Conservation (phyloP, 2,329 filamentous ascomycete genomes). For the Ceratocystis cacaofunesta region DNA sequence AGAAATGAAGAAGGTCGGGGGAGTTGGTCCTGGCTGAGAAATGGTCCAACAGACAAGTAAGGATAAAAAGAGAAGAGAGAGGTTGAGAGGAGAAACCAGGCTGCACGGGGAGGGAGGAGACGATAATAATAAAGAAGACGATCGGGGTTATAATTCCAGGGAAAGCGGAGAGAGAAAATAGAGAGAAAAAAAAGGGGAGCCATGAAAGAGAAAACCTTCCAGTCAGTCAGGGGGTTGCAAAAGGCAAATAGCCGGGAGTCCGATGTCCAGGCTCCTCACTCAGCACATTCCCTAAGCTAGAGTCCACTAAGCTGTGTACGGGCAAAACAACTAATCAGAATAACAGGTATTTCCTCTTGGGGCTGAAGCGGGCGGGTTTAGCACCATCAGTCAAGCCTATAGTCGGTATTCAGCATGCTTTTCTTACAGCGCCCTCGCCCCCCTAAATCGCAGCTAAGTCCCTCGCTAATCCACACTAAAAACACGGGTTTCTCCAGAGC, state of each 20-base stretch:
- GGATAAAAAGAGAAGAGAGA: not conserved
- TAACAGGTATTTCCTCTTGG: not conserved
- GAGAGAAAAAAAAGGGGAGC: constrained; percentile 1
- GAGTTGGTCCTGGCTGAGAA: not conserved
- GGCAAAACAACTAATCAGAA: too few species aligned
- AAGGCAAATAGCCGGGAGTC: not conserved
- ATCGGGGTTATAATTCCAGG: not conserved
- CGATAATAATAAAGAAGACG: constrained; percentile 5
- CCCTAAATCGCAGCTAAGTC: not conserved
- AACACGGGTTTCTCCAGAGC: not conserved
- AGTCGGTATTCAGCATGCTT: not conserved
- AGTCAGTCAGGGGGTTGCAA: not conserved
- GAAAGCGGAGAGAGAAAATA: not conserved
- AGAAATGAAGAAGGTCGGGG: not conserved
- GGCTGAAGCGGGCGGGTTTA: not conserved
- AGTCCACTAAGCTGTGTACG: not conserved
- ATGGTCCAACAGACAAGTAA: not conserved
- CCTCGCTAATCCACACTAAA: not conserved
- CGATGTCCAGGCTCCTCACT: not conserved
- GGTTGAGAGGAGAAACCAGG: not conserved
- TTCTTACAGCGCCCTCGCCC: not conserved
- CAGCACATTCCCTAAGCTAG: not conserved
- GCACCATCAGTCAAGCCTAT: not conserved
- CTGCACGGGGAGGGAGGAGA: not conserved
- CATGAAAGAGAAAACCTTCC: not conserved